phyloP scores from a whole-genome alignment of 2,329 filamentous ascomycete species.

The Sporothrix euskadiensis region DNA sequence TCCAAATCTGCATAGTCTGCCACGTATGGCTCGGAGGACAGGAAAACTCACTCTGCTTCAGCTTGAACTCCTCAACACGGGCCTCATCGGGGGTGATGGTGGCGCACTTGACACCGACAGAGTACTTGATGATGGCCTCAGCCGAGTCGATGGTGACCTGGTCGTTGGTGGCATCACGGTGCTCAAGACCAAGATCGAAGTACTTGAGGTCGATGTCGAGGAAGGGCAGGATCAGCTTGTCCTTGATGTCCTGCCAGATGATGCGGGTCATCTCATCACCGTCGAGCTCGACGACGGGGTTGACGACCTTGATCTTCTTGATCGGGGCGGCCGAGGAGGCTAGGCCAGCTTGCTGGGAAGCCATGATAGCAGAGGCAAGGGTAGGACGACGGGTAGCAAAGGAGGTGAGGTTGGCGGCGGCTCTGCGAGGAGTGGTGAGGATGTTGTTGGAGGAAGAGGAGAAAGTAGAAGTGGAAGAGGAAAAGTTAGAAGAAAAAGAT shows the following conservation, averaged over 20 bases:
- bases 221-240: constrained; percentile 96
- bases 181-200: constrained; percentile 90
- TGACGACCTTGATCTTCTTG: constrained; percentile 98
- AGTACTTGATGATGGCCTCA: constrained; percentile 98
- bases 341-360: constrained; percentile 37
- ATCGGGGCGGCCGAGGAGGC: constrained; percentile 29
- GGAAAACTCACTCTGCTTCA: constrained; percentile 81
- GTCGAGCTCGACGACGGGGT: constrained; percentile 96
- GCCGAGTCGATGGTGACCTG: constrained; percentile 94
- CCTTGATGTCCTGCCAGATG: constrained; percentile 99
- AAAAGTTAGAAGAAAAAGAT: constrained; percentile 27
- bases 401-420: constrained; percentile 20
- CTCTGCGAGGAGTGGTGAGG: constrained; percentile 22
- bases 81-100: constrained; percentile 98
- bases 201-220: constrained; percentile 98
- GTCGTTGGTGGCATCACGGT: constrained; percentile 94
- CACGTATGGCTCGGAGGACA: neutral
- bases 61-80: constrained; percentile 94
- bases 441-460: constrained; percentile 23
- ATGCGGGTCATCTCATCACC: constrained; percentile 96
- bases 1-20: neutral
- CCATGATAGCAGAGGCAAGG: constrained; percentile 51
- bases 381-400: constrained; percentile 23
- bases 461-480: constrained; percentile 25
- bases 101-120: constrained; percentile 97